phyloP scores from a whole-genome alignment of 176 grass and related monocot genomes.

The maize (Zea mays) region Zm-B73-REFERENCE-NAM-5.0 NC_050102.1:166525001-166525500 shows the following conservation, averaged over 20 bases:
- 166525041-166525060: not conserved
- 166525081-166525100: conserved; percentile 40
- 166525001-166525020: conserved; percentile 21
- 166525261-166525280: not conserved
- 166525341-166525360: not conserved
- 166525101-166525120: conserved; percentile 56
- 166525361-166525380: not conserved
- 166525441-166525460: conserved; percentile 23
- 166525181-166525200: not conserved
- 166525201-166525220: not conserved
- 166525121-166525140: conserved; percentile 35
- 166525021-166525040: conserved; percentile 8
- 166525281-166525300: conserved; percentile 5
- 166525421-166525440: not conserved
- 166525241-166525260: not conserved
- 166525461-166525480: not conserved
- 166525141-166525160: conserved; percentile 32
- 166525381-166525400: not conserved
- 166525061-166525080: conserved; percentile 30
- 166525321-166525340: conserved; percentile 16
- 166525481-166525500: not conserved
- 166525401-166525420: conserved; percentile 9
- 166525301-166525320: conserved; percentile 2
- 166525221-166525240: conserved; percentile 1
- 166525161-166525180: conserved; percentile 5